Evolutionary conservation across 768 basidiomycete species (phyloP).

Genomic region (Mycena capillaripes): DNA sequence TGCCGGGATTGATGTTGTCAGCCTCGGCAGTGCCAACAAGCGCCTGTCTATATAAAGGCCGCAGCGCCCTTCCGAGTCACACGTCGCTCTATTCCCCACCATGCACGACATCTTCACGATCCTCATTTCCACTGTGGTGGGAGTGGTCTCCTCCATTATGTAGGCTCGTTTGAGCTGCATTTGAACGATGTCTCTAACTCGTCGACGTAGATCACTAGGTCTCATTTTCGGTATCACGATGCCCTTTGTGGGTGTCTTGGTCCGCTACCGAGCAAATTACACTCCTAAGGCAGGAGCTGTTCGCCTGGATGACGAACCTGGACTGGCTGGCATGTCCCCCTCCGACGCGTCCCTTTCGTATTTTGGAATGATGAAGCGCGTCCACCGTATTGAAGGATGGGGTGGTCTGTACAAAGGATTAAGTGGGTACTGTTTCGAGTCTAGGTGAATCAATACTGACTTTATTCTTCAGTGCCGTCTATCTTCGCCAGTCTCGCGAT

Average conservation of each 20-base stretch:
- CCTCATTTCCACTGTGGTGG: too few relatives aligned
- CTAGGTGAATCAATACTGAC: neutral
- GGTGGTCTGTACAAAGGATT: constrained; percentile 27
- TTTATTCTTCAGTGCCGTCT: constrained; percentile 17
- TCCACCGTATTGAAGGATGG: constrained; percentile 19
- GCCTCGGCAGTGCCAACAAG: too few relatives aligned
- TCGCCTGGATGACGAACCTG: neutral
- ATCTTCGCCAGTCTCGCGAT: constrained; percentile 9
- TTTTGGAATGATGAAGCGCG: constrained; percentile 26
- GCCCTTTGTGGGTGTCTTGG: constrained; percentile 18
- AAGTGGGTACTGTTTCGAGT: neutral
- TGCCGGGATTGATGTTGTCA: too few relatives aligned
- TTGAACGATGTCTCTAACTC: neutral
- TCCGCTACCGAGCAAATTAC: constrained; percentile 25
- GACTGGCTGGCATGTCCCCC: neutral
- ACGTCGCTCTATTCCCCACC: too few relatives aligned
- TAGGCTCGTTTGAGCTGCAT: neutral
- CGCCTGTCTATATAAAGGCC: too few relatives aligned
- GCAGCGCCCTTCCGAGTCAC: too few relatives aligned
- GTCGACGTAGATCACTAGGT: neutral
- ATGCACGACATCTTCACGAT: too few relatives aligned
- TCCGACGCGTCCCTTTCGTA: neutral
- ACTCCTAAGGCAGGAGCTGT: neutral
- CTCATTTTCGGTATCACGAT: constrained; percentile 2
- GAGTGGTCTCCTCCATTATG: neutral